Evolutionary conservation across 768 basidiomycete species (phyloP).

Genomic region (Coprinopsis cinerea): DNA sequence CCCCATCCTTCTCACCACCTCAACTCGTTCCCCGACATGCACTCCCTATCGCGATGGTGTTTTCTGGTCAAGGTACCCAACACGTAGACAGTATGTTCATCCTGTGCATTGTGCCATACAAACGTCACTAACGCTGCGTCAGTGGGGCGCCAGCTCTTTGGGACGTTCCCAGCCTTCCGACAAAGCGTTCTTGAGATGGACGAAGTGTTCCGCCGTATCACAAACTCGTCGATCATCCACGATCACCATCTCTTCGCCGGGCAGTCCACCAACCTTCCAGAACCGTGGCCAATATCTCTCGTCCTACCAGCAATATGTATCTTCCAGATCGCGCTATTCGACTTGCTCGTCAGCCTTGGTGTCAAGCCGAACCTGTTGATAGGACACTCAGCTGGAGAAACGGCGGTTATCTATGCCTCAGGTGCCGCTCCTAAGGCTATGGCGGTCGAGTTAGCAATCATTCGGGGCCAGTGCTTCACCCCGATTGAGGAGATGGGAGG

Average conservation of each 20-base stretch:
- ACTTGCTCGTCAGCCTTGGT: constrained; percentile 30
- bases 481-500: constrained; percentile 27
- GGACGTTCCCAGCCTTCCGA: constrained; percentile 29
- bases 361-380: constrained; percentile 32
- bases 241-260: constrained; percentile 31
- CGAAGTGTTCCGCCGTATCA: constrained; percentile 21
- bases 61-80: constrained; percentile 23
- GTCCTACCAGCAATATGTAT: constrained; percentile 38
- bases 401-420: constrained; percentile 36
- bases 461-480: constrained; percentile 32
- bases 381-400: constrained; percentile 47
- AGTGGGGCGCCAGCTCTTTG: constrained; percentile 27
- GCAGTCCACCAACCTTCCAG: constrained; percentile 13
- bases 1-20: constrained; percentile 22
- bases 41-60: constrained; percentile 27
- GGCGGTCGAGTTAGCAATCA: constrained; percentile 39
- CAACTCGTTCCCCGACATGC: constrained; percentile 19
- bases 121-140: not conserved
- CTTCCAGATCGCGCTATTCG: constrained; percentile 41
- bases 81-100: constrained; percentile 22
- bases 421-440: constrained; percentile 34
- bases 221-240: constrained; percentile 30
- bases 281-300: constrained; percentile 29
- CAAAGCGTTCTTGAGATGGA: constrained; percentile 33
- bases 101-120: not conserved